These are phyloP conservation scores for Globisporangium cederbergense DNA, from an alignment of 352 stramenopile species.

Conservation along the genomic window DNA sequence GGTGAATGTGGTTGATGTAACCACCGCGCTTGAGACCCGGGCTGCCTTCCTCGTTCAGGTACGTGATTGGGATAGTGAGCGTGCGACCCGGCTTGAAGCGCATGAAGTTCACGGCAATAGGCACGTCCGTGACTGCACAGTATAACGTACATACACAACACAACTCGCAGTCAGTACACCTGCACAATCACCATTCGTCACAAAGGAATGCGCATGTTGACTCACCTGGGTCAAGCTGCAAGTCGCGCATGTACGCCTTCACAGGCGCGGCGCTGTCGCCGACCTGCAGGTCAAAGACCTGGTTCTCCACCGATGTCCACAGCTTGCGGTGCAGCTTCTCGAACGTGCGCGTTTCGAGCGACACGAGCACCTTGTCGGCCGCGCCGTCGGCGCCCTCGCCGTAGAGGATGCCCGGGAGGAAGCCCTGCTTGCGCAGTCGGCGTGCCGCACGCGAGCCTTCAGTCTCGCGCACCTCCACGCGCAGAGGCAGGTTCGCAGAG, in stretches of 20 bases:
- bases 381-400: conserved; percentile 70
- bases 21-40: conserved; percentile 93
- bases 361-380: conserved; percentile 70
- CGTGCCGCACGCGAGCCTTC: conserved; percentile 78
- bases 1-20: conserved; percentile 91
- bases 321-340: conserved; percentile 84
- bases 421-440: conserved; percentile 75
- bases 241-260: conserved; percentile 86
- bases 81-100: conserved; percentile 90
- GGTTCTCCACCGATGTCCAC: conserved; percentile 84
- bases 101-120: conserved; percentile 90
- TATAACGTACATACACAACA: not conserved
- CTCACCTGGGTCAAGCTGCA: conserved; percentile 75
- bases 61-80: conserved; percentile 89
- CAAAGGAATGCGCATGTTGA: not conserved
- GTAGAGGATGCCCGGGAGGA: conserved; percentile 82
- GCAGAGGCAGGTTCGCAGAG: conserved; percentile 25
- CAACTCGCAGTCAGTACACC: not conserved
- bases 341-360: conserved; percentile 68
- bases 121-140: conserved; percentile 63
- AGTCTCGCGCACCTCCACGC: conserved; percentile 53
- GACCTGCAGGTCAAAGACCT: conserved; percentile 83
- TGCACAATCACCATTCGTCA: not conserved
- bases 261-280: conserved; percentile 46
- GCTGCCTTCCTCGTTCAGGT: conserved; percentile 92